Evolutionary conservation across 306 rosid genomes (phyloP).

Genomic region (Dalbergia cultrata): DNA sequence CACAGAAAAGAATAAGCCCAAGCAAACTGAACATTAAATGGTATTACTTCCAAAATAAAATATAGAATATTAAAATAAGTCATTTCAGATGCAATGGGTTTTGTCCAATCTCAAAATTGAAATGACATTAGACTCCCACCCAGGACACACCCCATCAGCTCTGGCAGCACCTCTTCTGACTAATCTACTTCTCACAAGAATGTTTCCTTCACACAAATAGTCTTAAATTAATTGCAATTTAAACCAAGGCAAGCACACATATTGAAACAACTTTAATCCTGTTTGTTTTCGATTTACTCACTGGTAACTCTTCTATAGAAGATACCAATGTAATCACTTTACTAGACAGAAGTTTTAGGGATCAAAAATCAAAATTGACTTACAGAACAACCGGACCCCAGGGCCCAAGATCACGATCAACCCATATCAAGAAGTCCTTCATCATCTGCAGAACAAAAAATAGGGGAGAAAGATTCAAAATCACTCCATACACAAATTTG

Average conservation of each 20-base stretch:
- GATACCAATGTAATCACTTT: background rate
- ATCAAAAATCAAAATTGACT: slow-evolving; percentile 48
- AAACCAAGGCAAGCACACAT: background rate
- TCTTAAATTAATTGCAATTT: slow-evolving; percentile 21
- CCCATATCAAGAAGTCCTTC: slow-evolving; percentile 94
- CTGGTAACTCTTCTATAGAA: background rate
- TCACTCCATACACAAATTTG: background rate
- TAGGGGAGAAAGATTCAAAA: background rate
- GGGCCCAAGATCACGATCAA: slow-evolving; percentile 86
- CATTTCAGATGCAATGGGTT: background rate
- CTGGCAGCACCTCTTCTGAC: background rate
- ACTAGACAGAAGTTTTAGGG: slow-evolving; percentile 11
- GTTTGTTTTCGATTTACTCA: too few species aligned
- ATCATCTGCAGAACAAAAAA: slow-evolving; percentile 62
- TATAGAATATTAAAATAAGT: slow-evolving; percentile 1
- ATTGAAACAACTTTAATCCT: slow-evolving; percentile 17
- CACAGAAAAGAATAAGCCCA: slow-evolving; percentile 22
- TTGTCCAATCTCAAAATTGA: slow-evolving; percentile 12
- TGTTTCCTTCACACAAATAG: slow-evolving; percentile 27
- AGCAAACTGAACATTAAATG: slow-evolving; percentile 16
- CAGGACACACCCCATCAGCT: slow-evolving; percentile 1
- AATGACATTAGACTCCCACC: background rate
- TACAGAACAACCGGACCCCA: slow-evolving; percentile 98
- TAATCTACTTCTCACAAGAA: slow-evolving; percentile 19
- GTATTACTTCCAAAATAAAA: slow-evolving; percentile 13